Base-by-base conservation (phyloP, 2,329 filamentous ascomycete species). In the Trichothecium roseum region DNA sequence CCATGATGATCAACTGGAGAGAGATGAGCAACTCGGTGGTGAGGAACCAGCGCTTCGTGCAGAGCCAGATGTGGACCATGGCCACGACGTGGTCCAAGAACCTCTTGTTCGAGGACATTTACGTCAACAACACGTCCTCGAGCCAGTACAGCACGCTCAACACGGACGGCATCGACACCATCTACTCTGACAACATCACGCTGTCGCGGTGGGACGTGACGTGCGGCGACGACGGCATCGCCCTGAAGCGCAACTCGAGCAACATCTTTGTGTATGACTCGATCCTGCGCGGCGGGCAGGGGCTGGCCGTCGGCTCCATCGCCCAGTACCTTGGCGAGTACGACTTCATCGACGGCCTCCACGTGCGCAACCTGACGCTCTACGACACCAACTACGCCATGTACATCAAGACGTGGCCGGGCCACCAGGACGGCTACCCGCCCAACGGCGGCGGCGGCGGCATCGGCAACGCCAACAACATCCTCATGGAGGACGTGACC, bases 61-160 rank as follows among this genome's bases (percentile, higher is more conserved):
- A 72, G 40, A 70, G 64, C 40, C 72, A 77, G 52, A 77, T 78
- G 72, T 78, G 73, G 64, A 68, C 68, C 1, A 67, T 75, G 60
- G 66, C 66, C 1, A 60, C 73, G 20, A 68, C 67, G 8, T 53
- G 67, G 46, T 67, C 65, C 3, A 40, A 62, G 6, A 52, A 67
- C 33, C 51, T 68, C 2, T 50, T 67, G 1, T 54, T 75, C 6
- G 56, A 68, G 34, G 59, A 68, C 40, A 70, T 75, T 4, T 68
- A 63, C 41, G 60, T 73, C 37, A 74, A 74, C 52, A 74, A 62
- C 47, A 66, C 62, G 1, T 58, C 55, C 1, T 42, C 35, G 9
- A 50, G 46, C 34, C 36, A 46, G 36, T 51, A 53, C 42, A 53
- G 43, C 40, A 56, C 54, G 1, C 49, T 57, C 37, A 61, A 60